Conservation (phyloP, 306 rosid species). For the Amphicarpaea edgeworthii region DNA sequence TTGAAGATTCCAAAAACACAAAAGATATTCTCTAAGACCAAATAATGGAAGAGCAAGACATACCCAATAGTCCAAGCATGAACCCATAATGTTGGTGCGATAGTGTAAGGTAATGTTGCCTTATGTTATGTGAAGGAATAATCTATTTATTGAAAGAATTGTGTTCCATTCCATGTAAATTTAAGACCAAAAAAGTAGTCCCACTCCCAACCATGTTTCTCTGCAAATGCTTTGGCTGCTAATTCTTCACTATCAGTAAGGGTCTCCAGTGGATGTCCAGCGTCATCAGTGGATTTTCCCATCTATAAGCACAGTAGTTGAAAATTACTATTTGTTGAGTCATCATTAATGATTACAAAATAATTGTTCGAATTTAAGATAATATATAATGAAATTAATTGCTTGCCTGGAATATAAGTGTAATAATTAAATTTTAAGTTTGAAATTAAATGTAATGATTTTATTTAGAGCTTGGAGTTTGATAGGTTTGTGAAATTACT, state of each 20-base stretch:
- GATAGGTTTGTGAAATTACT: conserved; percentile 39
- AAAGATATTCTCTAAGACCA: background rate
- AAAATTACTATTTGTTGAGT: conserved; percentile 27
- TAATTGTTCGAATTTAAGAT: conserved; percentile 5
- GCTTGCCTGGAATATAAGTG: too few relatives aligned
- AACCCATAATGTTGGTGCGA: too few relatives aligned
- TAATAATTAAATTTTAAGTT: too few relatives aligned
- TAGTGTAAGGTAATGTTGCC: too few relatives aligned
- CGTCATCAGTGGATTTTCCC: conserved; percentile 99
- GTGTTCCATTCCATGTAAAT: too few relatives aligned
- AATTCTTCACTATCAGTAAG: conserved; percentile 88
- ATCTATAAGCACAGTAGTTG: conserved; percentile 61
- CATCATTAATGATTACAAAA: conserved; percentile 3
- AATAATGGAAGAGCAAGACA: conserved; percentile 35
- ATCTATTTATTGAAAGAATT: too few relatives aligned
- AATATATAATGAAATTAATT: conserved; percentile 24
- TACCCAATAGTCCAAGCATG: too few relatives aligned
- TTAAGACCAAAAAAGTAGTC: too few relatives aligned
- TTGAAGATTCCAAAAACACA: conserved; percentile 28
- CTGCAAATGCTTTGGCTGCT: conserved; percentile 88
- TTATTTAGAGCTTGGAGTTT: too few relatives aligned
- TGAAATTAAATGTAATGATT: too few relatives aligned
- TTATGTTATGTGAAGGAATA: too few relatives aligned
- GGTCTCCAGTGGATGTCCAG: conserved; percentile 99
- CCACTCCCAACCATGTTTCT: conserved; percentile 96